Evolutionary conservation across 345 rosid species (phyloP).

Genomic region (Cardamine chenopodiifolia): DNA sequence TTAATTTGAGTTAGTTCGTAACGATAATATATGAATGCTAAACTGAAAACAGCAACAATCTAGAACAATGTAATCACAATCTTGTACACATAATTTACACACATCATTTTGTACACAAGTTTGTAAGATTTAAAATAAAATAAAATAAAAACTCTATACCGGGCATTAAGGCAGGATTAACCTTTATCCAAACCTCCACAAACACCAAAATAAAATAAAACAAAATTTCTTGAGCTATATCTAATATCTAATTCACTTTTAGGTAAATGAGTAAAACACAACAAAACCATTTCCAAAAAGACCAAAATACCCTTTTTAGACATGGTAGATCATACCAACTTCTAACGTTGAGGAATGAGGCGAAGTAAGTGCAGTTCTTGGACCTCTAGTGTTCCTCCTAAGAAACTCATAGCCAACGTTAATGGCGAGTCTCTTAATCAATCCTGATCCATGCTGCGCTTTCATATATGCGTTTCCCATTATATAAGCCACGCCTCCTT

Average conservation of each 20-base stretch:
- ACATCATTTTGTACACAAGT: constrained; percentile 31
- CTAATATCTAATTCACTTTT: constrained; percentile 26
- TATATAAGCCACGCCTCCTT: constrained; percentile 86
- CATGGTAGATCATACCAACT: constrained; percentile 88
- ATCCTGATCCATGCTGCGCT: constrained; percentile 80
- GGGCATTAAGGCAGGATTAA: not conserved
- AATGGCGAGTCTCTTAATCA: constrained; percentile 67
- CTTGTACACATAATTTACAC: constrained; percentile 4
- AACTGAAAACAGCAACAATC: not conserved
- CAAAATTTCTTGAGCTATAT: constrained; percentile 35
- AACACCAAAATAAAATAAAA: not conserved
- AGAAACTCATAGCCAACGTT: constrained; percentile 78
- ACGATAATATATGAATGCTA: no score
- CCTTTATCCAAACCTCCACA: constrained; percentile 26
- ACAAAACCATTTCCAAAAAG: constrained; percentile 39
- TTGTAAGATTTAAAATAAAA: not conserved
- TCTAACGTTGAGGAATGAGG: constrained; percentile 88
- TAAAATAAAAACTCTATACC: not conserved
- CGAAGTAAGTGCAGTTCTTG: constrained; percentile 52
- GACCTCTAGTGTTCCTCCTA: constrained; percentile 75
- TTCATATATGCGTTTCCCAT: constrained; percentile 79
- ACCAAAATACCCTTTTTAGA: constrained; percentile 45
- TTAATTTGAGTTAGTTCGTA: no score
- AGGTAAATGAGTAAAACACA: constrained; percentile 2
- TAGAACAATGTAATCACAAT: constrained; percentile 10